phyloP scores from a whole-genome alignment of 768 basidiomycete species.

The Termitomyces sp. region DNA sequence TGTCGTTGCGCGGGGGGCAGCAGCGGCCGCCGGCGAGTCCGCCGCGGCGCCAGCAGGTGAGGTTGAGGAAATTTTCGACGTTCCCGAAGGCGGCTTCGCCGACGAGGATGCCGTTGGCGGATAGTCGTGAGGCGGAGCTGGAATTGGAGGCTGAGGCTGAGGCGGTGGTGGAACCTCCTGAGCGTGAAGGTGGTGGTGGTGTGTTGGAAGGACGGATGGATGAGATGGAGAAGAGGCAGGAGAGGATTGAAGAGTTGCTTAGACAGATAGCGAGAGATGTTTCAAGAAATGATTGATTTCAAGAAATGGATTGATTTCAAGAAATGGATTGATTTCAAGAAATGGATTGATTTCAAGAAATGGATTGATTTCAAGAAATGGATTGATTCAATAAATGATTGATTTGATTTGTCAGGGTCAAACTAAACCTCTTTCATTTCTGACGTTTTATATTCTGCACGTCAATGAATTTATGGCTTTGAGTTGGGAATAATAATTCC shows the following conservation, averaged over 20 bases:
- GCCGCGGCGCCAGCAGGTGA: constrained; percentile 12
- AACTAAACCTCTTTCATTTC: no score
- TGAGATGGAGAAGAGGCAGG: constrained; percentile 38
- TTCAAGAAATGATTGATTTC: constrained; percentile 2
- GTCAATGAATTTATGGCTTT: no score
- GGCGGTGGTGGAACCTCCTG: constrained; percentile 18
- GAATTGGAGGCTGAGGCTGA: constrained; percentile 15
- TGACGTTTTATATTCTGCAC: no score
- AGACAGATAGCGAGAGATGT: constrained; percentile 27
- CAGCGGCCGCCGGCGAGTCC: constrained; percentile 12
- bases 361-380: no score
- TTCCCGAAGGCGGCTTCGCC: constrained; percentile 14
- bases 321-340: no score
- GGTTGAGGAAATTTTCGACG: constrained; percentile 19
- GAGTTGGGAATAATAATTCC: no score
- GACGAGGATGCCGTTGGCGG: not conserved
- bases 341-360: no score
- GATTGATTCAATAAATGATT: no score
- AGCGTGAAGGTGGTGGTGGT: no score
- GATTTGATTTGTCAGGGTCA: no score
- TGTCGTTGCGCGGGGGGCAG: constrained; percentile 14
- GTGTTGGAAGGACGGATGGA: constrained; percentile 19
- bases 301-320: no score
- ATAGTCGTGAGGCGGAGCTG: no score
- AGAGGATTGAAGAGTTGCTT: constrained; percentile 40